phyloP scores from a whole-genome alignment of 2,329 filamentous ascomycete genomes.

The Stagonosporopsis cucurbitacearum region DNA sequence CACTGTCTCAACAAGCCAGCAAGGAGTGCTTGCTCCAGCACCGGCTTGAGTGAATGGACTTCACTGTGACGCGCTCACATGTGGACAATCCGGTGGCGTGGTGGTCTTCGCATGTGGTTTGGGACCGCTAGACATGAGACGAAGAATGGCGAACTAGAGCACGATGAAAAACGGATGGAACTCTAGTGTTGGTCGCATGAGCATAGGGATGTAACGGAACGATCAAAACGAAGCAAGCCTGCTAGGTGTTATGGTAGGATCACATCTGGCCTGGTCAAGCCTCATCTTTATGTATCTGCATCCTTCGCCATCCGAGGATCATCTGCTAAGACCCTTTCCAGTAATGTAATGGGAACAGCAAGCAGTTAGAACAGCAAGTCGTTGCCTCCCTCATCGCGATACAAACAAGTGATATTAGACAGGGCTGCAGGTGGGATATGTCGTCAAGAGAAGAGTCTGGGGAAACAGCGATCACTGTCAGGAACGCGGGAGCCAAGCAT shows the following conservation, averaged over 20 bases:
- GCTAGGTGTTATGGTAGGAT: background rate
- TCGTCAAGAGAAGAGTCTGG: constrained; percentile 18
- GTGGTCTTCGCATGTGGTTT: too few species aligned
- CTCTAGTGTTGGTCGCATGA: background rate
- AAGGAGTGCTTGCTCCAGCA: background rate
- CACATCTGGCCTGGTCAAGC: constrained; percentile 1
- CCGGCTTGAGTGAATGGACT: background rate
- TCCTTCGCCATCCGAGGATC: background rate
- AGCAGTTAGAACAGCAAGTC: background rate
- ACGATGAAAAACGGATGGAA: background rate
- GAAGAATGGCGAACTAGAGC: background rate
- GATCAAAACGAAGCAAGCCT: background rate
- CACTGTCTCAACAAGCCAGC: background rate
- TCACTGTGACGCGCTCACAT: background rate
- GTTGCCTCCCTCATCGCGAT: background rate
- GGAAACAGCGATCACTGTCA: constrained; percentile 15
- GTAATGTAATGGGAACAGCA: background rate
- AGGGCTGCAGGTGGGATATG: constrained; percentile 4
- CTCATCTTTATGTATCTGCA: constrained; percentile 1
- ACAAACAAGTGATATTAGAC: background rate
- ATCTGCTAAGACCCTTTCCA: background rate
- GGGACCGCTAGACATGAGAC: background rate
- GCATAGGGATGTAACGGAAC: background rate
- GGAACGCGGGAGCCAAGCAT: constrained; percentile 16
- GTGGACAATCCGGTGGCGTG: background rate